Conservation (phyloP, 805 yeast genomes). For the Zygoascus ofunaensis region DNA sequence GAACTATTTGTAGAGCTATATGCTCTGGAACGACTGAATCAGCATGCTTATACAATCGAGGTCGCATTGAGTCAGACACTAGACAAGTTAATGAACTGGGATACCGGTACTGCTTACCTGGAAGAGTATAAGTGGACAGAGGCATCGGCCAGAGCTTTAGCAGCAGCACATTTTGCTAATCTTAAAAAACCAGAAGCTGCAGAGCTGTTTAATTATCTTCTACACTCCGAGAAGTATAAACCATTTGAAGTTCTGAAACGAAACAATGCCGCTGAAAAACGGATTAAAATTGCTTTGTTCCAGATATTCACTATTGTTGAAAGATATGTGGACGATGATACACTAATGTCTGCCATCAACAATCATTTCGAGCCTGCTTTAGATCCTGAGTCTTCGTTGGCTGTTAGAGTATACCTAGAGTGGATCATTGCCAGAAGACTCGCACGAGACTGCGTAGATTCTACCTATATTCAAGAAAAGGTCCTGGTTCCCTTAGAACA, state of each 20-base stretch:
- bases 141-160: slow-evolving; percentile 40
- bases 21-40: slow-evolving; percentile 42
- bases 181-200: slow-evolving; percentile 5
- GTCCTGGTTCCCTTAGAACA: slow-evolving; percentile 11
- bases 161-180: slow-evolving; percentile 39
- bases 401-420: slow-evolving; percentile 65
- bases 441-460: slow-evolving; percentile 22
- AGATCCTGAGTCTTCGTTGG: slow-evolving; percentile 65
- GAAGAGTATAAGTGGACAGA: slow-evolving; percentile 51
- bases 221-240: slow-evolving; percentile 32
- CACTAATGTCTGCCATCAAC: slow-evolving; percentile 24
- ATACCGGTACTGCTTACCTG: slow-evolving; percentile 31
- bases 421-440: slow-evolving; percentile 57
- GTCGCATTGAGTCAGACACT: slow-evolving; percentile 42
- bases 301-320: slow-evolving; percentile 41
- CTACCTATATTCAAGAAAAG: slow-evolving; percentile 6
- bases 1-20: slow-evolving; percentile 39
- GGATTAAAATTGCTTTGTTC: slow-evolving; percentile 50
- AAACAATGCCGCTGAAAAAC: slow-evolving; percentile 63
- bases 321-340: slow-evolving; percentile 21
- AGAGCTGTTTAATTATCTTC: slow-evolving; percentile 23
- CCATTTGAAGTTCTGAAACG: slow-evolving; percentile 43
- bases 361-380: slow-evolving; percentile 31
- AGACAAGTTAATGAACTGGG: slow-evolving; percentile 28
- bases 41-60: slow-evolving; percentile 54